Conservation (phyloP, 148 eudicot genomes). For the Rhododendron simsii region DNA sequence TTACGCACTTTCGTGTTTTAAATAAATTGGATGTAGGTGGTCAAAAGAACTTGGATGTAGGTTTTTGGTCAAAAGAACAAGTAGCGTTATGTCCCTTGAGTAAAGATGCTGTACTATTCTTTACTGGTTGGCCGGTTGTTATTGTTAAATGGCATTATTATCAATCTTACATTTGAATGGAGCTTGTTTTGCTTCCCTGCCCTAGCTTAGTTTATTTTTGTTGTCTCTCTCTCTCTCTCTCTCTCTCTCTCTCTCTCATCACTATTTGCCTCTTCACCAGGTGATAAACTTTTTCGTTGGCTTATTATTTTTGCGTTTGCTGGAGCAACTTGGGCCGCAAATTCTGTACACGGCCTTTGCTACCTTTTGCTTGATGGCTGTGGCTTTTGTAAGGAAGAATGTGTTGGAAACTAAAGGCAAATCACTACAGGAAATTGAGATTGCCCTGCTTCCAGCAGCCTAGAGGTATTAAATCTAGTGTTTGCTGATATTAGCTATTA, state of each 20-base stretch:
- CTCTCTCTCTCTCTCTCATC: constrained; percentile 2
- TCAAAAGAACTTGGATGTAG: background rate
- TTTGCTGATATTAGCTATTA: background rate
- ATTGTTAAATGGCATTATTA: background rate
- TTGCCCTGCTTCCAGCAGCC: constrained; percentile 71
- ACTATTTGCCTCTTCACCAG: constrained; percentile 29
- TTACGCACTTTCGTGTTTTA: background rate
- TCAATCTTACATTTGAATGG: background rate
- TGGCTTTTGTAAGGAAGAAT: constrained; percentile 71
- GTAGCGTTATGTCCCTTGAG: background rate
- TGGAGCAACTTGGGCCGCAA: constrained; percentile 71
- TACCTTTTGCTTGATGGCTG: constrained; percentile 76
- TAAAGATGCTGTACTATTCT: background rate
- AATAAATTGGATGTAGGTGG: background rate
- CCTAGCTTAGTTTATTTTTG: background rate
- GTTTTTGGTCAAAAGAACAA: background rate
- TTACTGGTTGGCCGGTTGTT: background rate
- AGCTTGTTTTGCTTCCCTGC: background rate
- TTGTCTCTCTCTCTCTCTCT: background rate
- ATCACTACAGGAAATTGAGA: constrained; percentile 94
- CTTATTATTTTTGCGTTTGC: constrained; percentile 80
- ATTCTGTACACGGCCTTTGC: constrained; percentile 71
- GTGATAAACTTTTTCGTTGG: constrained; percentile 86
- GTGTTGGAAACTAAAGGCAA: constrained; percentile 96
- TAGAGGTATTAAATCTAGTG: constrained; percentile 28